Base-by-base conservation (phyloP, 352 stramenopile genomes). In the Pythium phragmiticola region DNA sequence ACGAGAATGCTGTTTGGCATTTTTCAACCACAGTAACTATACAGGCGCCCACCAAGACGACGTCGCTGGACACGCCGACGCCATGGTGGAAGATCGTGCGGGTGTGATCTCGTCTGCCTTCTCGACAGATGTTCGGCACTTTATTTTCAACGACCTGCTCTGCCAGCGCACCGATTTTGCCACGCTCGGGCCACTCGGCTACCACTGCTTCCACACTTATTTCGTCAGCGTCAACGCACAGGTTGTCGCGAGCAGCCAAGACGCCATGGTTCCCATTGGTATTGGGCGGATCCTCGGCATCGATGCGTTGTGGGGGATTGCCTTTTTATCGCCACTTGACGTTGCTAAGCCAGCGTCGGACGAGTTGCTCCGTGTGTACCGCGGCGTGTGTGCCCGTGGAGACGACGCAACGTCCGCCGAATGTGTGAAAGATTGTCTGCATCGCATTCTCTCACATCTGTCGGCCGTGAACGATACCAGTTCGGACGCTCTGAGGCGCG, bases 141-240 rank as follows among this genome's bases (percentile, higher is more conserved):
- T 90, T 63, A 89, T 95, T 43, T 95, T 96, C 61, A 86, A 90
- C 41, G 77, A 94, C 55, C 68, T 95, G 9, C 60, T 95, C 52
- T 94, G 88, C 63, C 69, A 84, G 45, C 84, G 89, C 63, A 94
- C 85, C 6, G 81, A 92, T 65, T 92, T 91, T 23, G 58, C 66
- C 48, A 85, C 78, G 6, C 72, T 96, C 43, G 84, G 86, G 4
- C 79, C 70, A 14, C 74, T 91, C 57, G 87, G 87, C 2, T 96
- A 95, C 65, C 86, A 89, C 53, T 96, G 88, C 51, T 96, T 96
- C 30, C 84, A 94, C 61, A 92, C 84, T 13, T 96, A 92, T 43
- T 96, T 96, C 60, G 75, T 92, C 12, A 80, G 74, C 0, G 45
- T 96, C 41, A 96, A 96, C 60, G 69, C 78, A 14, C 42, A 66